Conservation (phyloP, 768 basidiomycete genomes). For the Amyloporia xantha region DNA sequence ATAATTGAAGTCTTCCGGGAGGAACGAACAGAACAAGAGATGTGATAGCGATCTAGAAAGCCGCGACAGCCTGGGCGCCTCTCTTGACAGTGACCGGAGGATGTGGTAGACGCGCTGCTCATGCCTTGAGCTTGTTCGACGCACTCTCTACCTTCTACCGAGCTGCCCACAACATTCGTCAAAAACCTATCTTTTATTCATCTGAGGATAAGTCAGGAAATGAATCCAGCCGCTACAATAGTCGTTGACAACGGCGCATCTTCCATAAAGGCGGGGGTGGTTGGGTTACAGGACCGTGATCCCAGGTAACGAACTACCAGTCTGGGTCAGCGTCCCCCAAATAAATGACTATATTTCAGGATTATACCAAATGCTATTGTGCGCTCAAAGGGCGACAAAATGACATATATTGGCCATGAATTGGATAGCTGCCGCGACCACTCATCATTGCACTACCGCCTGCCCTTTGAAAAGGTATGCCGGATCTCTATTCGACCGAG, state of each 20-base stretch:
- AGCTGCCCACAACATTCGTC: too few relatives aligned
- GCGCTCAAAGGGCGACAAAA: slow-evolving; percentile 77
- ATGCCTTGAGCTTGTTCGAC: too few relatives aligned
- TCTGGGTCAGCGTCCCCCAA: too few relatives aligned
- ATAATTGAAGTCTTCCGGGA: too few relatives aligned
- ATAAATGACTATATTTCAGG: slow-evolving; percentile 37
- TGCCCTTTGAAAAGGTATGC: slow-evolving; percentile 77
- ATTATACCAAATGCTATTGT: slow-evolving; percentile 77
- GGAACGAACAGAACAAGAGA: too few relatives aligned
- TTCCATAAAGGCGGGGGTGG: slow-evolving; percentile 70
- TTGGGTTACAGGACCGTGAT: slow-evolving; percentile 21
- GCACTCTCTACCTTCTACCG: too few relatives aligned
- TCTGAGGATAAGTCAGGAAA: too few relatives aligned
- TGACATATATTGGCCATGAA: slow-evolving; percentile 83
- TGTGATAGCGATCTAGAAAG: too few relatives aligned
- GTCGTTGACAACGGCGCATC: slow-evolving; percentile 87
- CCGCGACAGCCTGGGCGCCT: too few relatives aligned
- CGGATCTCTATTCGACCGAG: not conserved
- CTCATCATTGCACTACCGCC: slow-evolving; percentile 72
- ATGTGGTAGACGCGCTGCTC: too few relatives aligned
- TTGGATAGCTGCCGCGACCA: slow-evolving; percentile 71
- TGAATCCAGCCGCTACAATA: slow-evolving; percentile 24
- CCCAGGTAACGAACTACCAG: slow-evolving; percentile 31
- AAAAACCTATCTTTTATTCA: too few relatives aligned
- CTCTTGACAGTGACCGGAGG: too few relatives aligned